Base-by-base conservation (phyloP, 1,284 basidiomycete genomes). In the Cryptococcus sp. region DNA sequence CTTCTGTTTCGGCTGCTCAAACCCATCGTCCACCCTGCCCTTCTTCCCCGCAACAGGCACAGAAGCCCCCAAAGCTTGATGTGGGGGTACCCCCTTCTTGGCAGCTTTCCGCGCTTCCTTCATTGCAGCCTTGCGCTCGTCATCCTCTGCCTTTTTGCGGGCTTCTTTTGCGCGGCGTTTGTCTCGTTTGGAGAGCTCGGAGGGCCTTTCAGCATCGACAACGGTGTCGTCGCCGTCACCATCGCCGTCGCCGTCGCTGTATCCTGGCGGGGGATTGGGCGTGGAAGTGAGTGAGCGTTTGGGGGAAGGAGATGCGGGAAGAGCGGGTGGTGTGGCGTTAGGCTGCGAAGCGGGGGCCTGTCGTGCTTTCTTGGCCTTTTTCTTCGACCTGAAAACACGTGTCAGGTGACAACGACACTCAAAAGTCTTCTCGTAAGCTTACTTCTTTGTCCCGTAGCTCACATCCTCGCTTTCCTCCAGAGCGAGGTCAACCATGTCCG, bases 161-260 rank as follows among this genome's bases (percentile, higher is more conserved):
- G 85, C 86, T 72, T 94, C 88, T 50, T 84, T 81, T 6, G 87
- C 85, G 53, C 86, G 82, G 46, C 92, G 80, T 73, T 87, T 91
- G 35, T 94, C 91, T 52, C 83, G 83, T 76, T 95, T 96, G 2
- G 88, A 87, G 39, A 84, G 71, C 64, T 56, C 59, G 12, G 48
- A 35, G 6, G 47, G 39, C 33, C 38, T 48, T 4, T 50, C 55
- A 21, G 43, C 43, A 6, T 28, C 28, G 36, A 70, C 70, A 15
- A 56, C 61, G 24, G 57, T 46, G n/a, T 53, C 50, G 15, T 44
- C 57, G 24, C 39, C 48, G 35, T 53, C 54, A 13, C 13, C 44
- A 45, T 55, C 37, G n/a, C 51, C 50, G 15, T 44, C 57, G 24
- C 39, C 48, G 35, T 53, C 54, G 18, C 13, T 28, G 4, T 35